Percentiles rank a stretch among this genome's conserved stretches.
These are phyloP conservation scores for Cutaneotrichosporon cutaneum DNA, from an alignment of 1,284 basidiomycete species.

Conservation along the genomic window DNA sequence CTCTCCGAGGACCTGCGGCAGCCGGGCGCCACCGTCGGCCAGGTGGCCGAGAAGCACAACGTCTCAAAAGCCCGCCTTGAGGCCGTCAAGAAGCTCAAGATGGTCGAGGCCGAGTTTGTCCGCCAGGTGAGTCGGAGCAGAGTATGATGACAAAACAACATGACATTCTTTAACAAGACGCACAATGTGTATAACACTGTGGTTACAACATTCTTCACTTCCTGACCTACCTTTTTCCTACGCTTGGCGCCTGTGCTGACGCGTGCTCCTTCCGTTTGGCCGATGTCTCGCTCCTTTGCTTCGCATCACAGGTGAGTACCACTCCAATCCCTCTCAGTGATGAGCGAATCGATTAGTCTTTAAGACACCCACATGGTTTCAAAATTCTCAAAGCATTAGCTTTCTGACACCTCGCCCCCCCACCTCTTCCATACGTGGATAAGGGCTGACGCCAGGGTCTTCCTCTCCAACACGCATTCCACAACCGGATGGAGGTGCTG, in stretches of 20 bases:
- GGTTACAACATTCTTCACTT: conserved; percentile 54
- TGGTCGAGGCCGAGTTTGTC: conserved; percentile 44
- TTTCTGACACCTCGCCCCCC: conserved; percentile 40
- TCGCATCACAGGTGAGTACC: conserved; percentile 42
- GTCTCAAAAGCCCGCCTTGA: conserved; percentile 50
- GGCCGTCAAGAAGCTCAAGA: conserved; percentile 50
- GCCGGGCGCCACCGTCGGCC: conserved; percentile 32
- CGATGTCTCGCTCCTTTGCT: not conserved
- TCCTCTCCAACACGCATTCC: conserved; percentile 48
- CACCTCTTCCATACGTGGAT: not conserved
- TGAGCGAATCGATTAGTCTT: conserved; percentile 55
- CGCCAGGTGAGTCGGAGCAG: conserved; percentile 43
- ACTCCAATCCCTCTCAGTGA: conserved; percentile 31
- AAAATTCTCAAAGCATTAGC: conserved; percentile 50
- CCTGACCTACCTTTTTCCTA: conserved; percentile 37
- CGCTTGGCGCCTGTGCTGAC: conserved; percentile 24
- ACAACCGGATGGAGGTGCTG: conserved; percentile 46
- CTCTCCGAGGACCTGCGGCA: conserved; percentile 34
- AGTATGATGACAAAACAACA: conserved; percentile 45
- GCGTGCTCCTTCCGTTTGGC: conserved; percentile 12
- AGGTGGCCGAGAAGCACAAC: conserved; percentile 42
- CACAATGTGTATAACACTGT: conserved; percentile 26
- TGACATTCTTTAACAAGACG: conserved; percentile 54
- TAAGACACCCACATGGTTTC: conserved; percentile 53
- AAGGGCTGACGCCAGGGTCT: conserved; percentile 35